Base-by-base conservation (phyloP, 2,329 filamentous ascomycete genomes). In the Tolypocladium guangdongense region DNA sequence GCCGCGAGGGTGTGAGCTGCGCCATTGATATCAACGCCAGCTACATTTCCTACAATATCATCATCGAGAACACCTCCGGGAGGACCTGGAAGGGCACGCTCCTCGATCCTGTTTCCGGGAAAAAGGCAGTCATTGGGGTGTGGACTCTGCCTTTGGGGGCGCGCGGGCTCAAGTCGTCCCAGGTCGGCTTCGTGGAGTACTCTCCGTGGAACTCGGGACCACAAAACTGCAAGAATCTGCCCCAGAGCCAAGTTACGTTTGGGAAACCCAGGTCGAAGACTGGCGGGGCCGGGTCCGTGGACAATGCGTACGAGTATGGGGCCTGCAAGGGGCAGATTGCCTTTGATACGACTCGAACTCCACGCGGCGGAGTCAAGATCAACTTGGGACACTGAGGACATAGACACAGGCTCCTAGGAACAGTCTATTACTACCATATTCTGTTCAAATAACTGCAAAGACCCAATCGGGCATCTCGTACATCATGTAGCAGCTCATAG, bases 1-100 rank as follows among this genome's bases (percentile, higher is more conserved):
- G 60, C 54, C 37, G 62, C 51, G 56, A 61, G 52, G 52, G 59
- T 12, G 51, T 60, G 27, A 59, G 63, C 50, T 59, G 60, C 52
- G 18, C 55, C 20, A 5, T 61, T 12, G 54, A 58, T 6, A 35
- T 61, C 8, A 24, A 32, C 11, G 53, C 51, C 14, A 38, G 52
- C 41, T 63, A 62, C 50, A 39, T 18, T 22, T 37, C 51, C 10
- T 62, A 56, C 32, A 54, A 61, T 52, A 32, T 58, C 10, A 38
- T 56, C 33, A 50, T 62, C 36, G 54, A 57, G 54, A 56, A 57
- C 24, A 52, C 43, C 5, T 41, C 45, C 6, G 54, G 49, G 1
- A 55, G 50, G 1, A 61, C 51, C 7, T 63, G 61, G 61, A 50
- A 36, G 41, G 61, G 61, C 7, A 58, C 54, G 2, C 30, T 59